Evolutionary conservation across 768 basidiomycete genomes (phyloP).

Genomic region (Suillus occidentalis): DNA sequence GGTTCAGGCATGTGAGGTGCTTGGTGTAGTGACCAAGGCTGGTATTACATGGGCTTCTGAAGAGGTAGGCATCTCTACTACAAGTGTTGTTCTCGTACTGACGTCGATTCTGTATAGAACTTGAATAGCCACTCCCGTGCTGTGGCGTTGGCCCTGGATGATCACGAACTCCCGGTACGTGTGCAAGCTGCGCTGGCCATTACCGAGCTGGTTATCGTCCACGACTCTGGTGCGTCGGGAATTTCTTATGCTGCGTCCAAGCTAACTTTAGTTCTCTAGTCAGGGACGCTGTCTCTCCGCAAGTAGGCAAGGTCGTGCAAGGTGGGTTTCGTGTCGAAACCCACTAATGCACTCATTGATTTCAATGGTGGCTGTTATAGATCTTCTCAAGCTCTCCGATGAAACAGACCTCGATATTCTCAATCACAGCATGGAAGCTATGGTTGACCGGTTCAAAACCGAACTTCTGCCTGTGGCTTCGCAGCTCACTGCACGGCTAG

Average conservation of each 20-base stretch:
- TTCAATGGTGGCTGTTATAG: not conserved
- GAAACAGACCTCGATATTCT: not conserved
- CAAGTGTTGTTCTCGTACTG: not conserved
- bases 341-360: not conserved
- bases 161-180: conserved; percentile 77
- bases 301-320: conserved; percentile 59
- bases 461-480: not conserved
- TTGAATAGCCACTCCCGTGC: conserved; percentile 64
- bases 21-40: conserved; percentile 70
- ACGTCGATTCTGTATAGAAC: conserved; percentile 40
- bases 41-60: conserved; percentile 66
- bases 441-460: not conserved
- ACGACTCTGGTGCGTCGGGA: conserved; percentile 56
- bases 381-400: not conserved
- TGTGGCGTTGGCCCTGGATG: conserved; percentile 68
- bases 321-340: conserved; percentile 39
- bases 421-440: not conserved
- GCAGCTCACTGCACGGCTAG: not conserved
- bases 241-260: not conserved
- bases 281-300: conserved; percentile 42
- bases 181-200: conserved; percentile 82
- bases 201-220: conserved; percentile 67
- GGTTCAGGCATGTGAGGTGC: conserved; percentile 75
- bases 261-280: conserved; percentile 42
- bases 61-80: conserved; percentile 43